Conservation (phyloP, 192 early-diverging fungal species). For the Cetraspora pellucida region DNA sequence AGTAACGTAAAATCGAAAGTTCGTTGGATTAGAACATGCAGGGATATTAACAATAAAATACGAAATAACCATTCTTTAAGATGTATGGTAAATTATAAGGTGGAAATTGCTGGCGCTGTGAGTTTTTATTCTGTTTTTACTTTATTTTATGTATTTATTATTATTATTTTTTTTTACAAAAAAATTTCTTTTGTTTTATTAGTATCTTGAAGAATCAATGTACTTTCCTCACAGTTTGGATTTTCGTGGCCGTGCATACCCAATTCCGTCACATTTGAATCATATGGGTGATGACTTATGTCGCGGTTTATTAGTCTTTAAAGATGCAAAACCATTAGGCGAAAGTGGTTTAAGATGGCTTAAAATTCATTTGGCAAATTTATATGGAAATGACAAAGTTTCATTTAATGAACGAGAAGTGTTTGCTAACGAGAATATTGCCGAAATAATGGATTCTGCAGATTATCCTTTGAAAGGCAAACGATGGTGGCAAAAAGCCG, state of each 20-base stretch:
- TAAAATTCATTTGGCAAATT: conserved; percentile 93
- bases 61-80: conserved; percentile 82
- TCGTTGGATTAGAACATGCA: conserved; percentile 58
- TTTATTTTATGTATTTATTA: conserved; percentile 3
- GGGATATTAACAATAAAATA: conserved; percentile 60
- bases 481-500: conserved; percentile 88
- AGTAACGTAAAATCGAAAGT: conserved; percentile 57
- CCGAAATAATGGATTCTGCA: conserved; percentile 82
- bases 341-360: conserved; percentile 84
- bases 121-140: conserved; percentile 33
- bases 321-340: conserved; percentile 78
- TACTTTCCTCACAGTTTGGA: conserved; percentile 98
- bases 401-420: conserved; percentile 81
- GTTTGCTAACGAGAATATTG: conserved; percentile 74
- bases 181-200: too few relatives aligned
- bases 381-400: conserved; percentile 90
- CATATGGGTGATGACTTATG: conserved; percentile 97
- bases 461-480: conserved; percentile 77
- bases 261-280: conserved; percentile 93
- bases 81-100: conserved; percentile 92
- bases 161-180: not conserved
- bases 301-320: conserved; percentile 89
- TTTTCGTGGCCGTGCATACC: conserved; percentile 97
- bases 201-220: conserved; percentile 86
- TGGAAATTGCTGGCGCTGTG: conserved; percentile 91